Percentiles rank a stretch among this genome's conserved stretches.
phyloP scores from a whole-genome alignment of 208 protist genomes.

The Leishmania braziliensis region DNA sequence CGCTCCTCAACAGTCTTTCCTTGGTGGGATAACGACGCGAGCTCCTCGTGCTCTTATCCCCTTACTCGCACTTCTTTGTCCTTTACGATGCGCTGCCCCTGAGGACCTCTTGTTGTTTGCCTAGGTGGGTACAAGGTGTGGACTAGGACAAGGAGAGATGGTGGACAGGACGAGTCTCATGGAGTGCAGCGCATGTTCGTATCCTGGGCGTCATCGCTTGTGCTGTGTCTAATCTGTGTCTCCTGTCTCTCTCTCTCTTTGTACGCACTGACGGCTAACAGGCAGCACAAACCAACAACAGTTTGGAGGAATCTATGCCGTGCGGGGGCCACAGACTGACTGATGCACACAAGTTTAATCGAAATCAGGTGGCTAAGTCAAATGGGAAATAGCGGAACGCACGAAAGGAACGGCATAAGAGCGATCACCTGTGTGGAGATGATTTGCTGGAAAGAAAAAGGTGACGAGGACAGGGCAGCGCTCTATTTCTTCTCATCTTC shows the following conservation, averaged over 20 bases:
- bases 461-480: not conserved
- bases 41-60: not conserved
- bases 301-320: not conserved
- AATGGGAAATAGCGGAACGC: not conserved
- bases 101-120: not conserved
- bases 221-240: not conserved
- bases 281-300: not conserved
- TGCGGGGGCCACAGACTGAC: not conserved
- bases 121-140: not conserved
- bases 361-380: not conserved
- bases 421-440: too few species aligned
- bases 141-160: not conserved
- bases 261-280: not conserved
- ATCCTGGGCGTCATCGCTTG: not conserved
- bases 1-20: not conserved
- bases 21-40: not conserved
- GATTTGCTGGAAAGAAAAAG: not conserved
- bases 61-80: not conserved
- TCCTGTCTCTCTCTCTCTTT: not conserved
- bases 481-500: not conserved
- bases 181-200: not conserved
- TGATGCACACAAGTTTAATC: not conserved
- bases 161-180: not conserved
- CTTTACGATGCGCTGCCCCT: not conserved
- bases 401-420: not conserved